Conservation (phyloP, 106 monocot genomes). For the Phalaenopsis equestris region DNA sequence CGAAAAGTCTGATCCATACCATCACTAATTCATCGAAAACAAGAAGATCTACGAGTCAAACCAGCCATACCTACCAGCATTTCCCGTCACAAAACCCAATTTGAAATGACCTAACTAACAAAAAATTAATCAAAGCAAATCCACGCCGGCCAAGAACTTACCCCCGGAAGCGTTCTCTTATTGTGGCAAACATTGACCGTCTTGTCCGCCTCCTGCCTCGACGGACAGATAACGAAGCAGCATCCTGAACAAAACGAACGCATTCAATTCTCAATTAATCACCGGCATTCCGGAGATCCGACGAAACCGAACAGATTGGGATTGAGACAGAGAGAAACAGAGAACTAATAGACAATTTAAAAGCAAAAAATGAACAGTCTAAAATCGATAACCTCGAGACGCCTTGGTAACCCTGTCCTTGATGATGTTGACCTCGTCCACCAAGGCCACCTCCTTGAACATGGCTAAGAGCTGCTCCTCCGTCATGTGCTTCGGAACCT, state of each 20-base stretch:
- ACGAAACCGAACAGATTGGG: background rate
- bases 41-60: background rate
- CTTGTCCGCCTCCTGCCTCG: constrained; percentile 88
- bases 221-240: constrained; percentile 89
- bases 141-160: constrained; percentile 14
- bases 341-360: background rate
- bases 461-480: constrained; percentile 66
- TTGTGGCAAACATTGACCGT: constrained; percentile 80
- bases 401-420: constrained; percentile 82
- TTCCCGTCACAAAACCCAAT: background rate
- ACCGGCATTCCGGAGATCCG: constrained; percentile 21
- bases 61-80: background rate
- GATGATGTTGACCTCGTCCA: constrained; percentile 97
- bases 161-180: constrained; percentile 78
- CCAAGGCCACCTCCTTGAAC: constrained; percentile 84
- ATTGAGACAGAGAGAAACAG: background rate
- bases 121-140: constrained; percentile 1
- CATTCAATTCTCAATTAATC: background rate
- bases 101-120: background rate
- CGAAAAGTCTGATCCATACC: background rate
- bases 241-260: constrained; percentile 38
- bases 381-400: constrained; percentile 54
- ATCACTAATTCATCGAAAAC: background rate
- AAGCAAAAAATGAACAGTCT: background rate
- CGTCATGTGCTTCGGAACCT: constrained; percentile 91